Percentiles rank a stretch among this genome's conserved stretches.
These are phyloP conservation scores for Euphorbia peplus DNA, from an alignment of 345 rosid genomes.

Conservation along the genomic window DNA sequence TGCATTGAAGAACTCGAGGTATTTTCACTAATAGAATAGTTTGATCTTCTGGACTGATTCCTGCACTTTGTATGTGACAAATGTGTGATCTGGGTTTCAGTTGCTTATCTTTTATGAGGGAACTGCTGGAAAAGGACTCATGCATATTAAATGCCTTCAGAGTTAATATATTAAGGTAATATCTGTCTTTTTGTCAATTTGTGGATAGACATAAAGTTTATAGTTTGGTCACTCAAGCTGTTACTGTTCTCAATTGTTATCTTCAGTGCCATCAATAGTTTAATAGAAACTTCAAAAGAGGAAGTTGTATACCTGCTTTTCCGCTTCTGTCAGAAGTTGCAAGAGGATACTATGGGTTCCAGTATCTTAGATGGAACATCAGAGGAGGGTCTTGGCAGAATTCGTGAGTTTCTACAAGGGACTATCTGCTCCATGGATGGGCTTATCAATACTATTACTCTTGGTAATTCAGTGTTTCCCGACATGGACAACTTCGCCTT, in stretches of 20 bases:
- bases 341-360: constrained; percentile 31
- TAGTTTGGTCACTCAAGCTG: constrained; percentile 8
- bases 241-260: constrained; percentile 25
- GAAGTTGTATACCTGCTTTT: constrained; percentile 58
- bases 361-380: constrained; percentile 37
- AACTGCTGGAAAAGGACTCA: constrained; percentile 52
- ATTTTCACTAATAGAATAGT: constrained; percentile 15
- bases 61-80: constrained; percentile 19
- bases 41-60: constrained; percentile 6
- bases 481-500: constrained; percentile 46
- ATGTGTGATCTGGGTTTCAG: constrained; percentile 42
- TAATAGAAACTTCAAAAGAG: constrained; percentile 52
- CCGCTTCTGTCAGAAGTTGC: constrained; percentile 55
- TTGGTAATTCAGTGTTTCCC: constrained; percentile 29
- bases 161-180: constrained; percentile 58
- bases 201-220: neutral
- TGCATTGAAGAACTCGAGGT: constrained; percentile 58
- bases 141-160: constrained; percentile 44
- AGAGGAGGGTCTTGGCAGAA: constrained; percentile 38
- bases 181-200: neutral
- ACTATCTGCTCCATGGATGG: constrained; percentile 30
- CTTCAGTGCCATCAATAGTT: constrained; percentile 67
- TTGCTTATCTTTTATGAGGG: constrained; percentile 56
- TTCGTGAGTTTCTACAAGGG: constrained; percentile 41
- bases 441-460: constrained; percentile 31